A percentile compares a stretch with the other conserved stretches of the same genome.
phyloP scores from a whole-genome alignment of 768 basidiomycete genomes.

The Gyrodon lividus region DNA sequence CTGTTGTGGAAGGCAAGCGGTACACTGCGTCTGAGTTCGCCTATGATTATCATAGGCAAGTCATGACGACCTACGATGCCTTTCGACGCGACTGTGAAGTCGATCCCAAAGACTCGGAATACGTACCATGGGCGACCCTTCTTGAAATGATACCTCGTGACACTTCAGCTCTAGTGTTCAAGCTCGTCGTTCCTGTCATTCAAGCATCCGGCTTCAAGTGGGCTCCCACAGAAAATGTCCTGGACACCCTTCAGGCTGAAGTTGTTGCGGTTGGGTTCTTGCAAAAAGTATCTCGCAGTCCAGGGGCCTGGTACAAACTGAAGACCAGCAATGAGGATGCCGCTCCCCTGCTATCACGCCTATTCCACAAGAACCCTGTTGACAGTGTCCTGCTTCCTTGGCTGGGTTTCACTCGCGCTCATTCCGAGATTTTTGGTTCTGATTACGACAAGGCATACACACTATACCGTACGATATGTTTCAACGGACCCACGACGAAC shows the following conservation, averaged over 20 bases:
- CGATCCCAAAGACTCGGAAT: not conserved
- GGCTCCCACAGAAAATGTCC: not conserved
- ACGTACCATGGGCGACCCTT: not conserved
- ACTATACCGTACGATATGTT: not conserved
- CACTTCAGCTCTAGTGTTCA: not conserved
- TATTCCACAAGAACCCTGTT: not conserved
- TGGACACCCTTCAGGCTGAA: slow-evolving; percentile 5
- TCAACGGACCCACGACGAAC: not conserved
- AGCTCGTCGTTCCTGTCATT: not conserved
- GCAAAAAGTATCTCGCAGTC: not conserved
- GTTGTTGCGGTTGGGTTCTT: not conserved
- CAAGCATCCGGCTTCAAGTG: not conserved
- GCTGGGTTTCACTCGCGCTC: not conserved
- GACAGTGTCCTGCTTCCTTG: not conserved
- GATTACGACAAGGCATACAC: not conserved
- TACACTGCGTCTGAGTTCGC: not conserved
- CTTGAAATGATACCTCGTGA: not conserved
- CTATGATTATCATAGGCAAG: not conserved
- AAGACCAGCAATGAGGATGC: not conserved
- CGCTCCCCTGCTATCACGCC: not conserved
- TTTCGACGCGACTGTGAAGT: not conserved
- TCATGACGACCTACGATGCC: not conserved
- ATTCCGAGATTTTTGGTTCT: not conserved
- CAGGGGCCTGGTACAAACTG: slow-evolving; percentile 1
- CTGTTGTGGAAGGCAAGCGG: not conserved